Base-by-base conservation (phyloP, 1,284 basidiomycete genomes). In the Coniferiporia weirii region DNA sequence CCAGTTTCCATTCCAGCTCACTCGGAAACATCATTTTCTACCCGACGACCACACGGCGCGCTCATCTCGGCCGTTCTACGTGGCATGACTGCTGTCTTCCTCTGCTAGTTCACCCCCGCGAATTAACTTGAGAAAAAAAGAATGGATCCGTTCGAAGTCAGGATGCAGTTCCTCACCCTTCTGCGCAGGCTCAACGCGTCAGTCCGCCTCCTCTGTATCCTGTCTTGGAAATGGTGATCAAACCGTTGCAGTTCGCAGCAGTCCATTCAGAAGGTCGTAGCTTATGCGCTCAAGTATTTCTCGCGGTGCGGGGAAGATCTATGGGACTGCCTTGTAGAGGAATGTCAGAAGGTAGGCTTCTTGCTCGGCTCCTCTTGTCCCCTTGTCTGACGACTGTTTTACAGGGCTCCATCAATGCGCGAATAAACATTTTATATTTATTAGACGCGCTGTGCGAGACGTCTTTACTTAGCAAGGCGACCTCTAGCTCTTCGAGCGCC, bases 241-340 rank as follows among this genome's bases (percentile, higher is more conserved):
- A 56, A 12, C 64, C 70, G 53, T 43, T 22, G 36, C 32, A 91
- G 89, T 65, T 85, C 92, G 32, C 93, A 95, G 69, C 87, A 87
- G 68, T 94, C 91, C 40, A 96, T 97, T 54, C 89, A 92, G 69
- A 94, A 91, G 70, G 87, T 93, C 35, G 92, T 96, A 27, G 79
- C 82, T 1, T 96, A 88, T 68, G 91, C 93, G 1, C 77, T 96
- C 62, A 94, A 93, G 70, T 87, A 92, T 70, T 93, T 89, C 57
- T 75, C 85, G 1, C 77, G 81, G 54, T 94, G 90, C 61, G 90
- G 91, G 9, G 91, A 96, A 65, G 94, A 97, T 70, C 74, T 98
- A 3, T 98, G 95, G 95, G 93, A 95, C 64, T 97, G 94, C 68
- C 83, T 97, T 52, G 74, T 94, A 19, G 93, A 96, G 69, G 91